Conservation (phyloP, 257 asterid genomes). For the Jacaranda copaia region DNA sequence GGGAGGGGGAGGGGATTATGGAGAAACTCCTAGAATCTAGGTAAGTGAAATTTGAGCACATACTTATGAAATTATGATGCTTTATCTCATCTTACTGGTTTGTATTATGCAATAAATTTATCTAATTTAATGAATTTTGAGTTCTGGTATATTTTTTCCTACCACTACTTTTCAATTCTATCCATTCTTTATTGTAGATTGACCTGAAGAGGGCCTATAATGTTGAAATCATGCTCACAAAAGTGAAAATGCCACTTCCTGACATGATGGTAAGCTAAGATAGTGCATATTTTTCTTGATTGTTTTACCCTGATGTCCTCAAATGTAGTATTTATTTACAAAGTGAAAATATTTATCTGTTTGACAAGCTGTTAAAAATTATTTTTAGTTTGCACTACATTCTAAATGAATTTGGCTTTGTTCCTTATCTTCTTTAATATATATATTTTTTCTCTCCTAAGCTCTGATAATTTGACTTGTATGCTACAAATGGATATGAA, state of each 20-base stretch:
- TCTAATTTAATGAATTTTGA: slow-evolving; percentile 20
- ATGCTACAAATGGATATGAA: slow-evolving; percentile 10
- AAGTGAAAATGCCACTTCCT: slow-evolving; percentile 99
- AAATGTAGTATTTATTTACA: neutral
- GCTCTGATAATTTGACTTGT: slow-evolving; percentile 8
- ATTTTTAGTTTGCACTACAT: neutral
- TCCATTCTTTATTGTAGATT: slow-evolving; percentile 56
- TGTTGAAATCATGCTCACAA: slow-evolving; percentile 97
- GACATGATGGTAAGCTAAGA: slow-evolving; percentile 89
- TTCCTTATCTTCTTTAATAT: neutral
- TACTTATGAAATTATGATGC: slow-evolving; percentile 2
- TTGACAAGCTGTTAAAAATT: neutral
- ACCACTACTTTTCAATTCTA: slow-evolving; percentile 25
- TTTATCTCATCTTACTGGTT: neutral
- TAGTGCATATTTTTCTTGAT: slow-evolving; percentile 26
- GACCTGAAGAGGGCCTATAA: slow-evolving; percentile 96
- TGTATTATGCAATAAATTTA: slow-evolving; percentile 17
- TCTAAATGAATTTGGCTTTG: neutral
- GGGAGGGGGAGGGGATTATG: neutral
- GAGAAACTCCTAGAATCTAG: slow-evolving; percentile 8
- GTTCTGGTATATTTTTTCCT: neutral
- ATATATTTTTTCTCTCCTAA: neutral
- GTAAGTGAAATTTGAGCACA: slow-evolving; percentile 1
- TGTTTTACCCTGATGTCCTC: slow-evolving; percentile 22
- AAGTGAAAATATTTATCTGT: neutral